phyloP scores from a whole-genome alignment of 2,329 filamentous ascomycete genomes.

The Aspergillus ochraceoroseus region DNA sequence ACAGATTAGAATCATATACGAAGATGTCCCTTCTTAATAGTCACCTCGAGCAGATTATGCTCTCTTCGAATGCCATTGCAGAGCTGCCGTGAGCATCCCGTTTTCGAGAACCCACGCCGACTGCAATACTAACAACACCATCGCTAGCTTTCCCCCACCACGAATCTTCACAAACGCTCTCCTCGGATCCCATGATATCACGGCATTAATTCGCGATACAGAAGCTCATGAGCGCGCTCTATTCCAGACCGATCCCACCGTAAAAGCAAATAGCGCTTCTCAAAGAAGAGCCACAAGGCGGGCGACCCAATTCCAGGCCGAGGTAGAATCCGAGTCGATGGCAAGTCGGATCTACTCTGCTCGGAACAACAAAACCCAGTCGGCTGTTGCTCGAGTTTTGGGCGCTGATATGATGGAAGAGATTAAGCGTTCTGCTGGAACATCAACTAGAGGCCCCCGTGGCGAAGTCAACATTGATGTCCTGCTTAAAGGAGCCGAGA shows the following conservation, averaged over 20 bases:
- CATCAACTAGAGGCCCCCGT: slow-evolving; percentile 48
- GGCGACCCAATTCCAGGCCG: slow-evolving; percentile 48
- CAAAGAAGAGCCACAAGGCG: slow-evolving; percentile 46
- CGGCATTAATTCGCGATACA: slow-evolving; percentile 87
- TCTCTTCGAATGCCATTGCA: slow-evolving; percentile 71
- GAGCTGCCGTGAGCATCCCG: slow-evolving; percentile 59
- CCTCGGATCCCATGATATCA: slow-evolving; percentile 84
- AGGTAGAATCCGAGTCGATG: slow-evolving; percentile 39
- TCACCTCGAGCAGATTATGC: slow-evolving; percentile 70
- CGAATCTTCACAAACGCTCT: slow-evolving; percentile 94
- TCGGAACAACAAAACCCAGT: slow-evolving; percentile 62
- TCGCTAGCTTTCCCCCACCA: slow-evolving; percentile 72
- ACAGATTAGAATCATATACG: no score
- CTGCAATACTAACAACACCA: slow-evolving; percentile 11
- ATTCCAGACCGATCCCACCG: slow-evolving; percentile 79
- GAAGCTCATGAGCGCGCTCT: slow-evolving; percentile 91
- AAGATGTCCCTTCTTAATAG: slow-evolving; percentile 64
- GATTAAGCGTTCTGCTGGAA: slow-evolving; percentile 59
- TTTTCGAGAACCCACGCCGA: background rate
- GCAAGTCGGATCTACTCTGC: slow-evolving; percentile 46
- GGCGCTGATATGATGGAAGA: slow-evolving; percentile 81
- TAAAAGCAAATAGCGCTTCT: slow-evolving; percentile 45
- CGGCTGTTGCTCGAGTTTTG: slow-evolving; percentile 82
- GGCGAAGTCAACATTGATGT: slow-evolving; percentile 83
- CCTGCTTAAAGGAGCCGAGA: slow-evolving; percentile 79